These are phyloP conservation scores for Botryotinia convoluta DNA, from an alignment of 2,329 filamentous ascomycete species.

Conservation along the genomic window DNA sequence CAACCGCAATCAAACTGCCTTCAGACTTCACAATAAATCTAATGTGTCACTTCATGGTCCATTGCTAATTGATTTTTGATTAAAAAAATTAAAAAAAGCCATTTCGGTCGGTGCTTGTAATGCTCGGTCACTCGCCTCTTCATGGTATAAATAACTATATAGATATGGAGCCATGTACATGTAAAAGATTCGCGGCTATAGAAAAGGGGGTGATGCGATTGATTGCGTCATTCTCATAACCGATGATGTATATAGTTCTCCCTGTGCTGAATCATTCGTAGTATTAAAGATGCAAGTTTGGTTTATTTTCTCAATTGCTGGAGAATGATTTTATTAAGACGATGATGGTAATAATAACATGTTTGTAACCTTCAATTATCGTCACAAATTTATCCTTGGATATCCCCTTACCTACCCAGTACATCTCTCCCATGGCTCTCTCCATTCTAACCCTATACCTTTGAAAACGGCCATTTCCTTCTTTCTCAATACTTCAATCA, in stretches of 20 bases:
- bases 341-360: not conserved
- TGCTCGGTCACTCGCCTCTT: not conserved
- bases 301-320: not conserved
- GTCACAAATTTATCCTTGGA: no score
- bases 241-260: not conserved
- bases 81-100: not conserved
- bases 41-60: not conserved
- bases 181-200: not conserved
- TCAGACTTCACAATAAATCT: not conserved
- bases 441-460: conserved; percentile 67
- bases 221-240: not conserved
- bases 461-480: conserved; percentile 81
- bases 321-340: no score
- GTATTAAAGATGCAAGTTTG: not conserved
- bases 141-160: not conserved
- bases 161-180: not conserved
- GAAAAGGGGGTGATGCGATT: not conserved
- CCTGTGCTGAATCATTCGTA: not conserved
- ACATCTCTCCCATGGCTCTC: conserved; percentile 62
- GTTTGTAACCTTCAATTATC: not conserved
- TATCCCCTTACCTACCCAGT: conserved; percentile 22
- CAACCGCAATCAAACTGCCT: no score
- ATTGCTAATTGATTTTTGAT: no score
- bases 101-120: not conserved
- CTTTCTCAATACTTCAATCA: conserved; percentile 44